Conservation (phyloP, 352 stramenopile genomes). For the Thraustotheca clavata region DNA sequence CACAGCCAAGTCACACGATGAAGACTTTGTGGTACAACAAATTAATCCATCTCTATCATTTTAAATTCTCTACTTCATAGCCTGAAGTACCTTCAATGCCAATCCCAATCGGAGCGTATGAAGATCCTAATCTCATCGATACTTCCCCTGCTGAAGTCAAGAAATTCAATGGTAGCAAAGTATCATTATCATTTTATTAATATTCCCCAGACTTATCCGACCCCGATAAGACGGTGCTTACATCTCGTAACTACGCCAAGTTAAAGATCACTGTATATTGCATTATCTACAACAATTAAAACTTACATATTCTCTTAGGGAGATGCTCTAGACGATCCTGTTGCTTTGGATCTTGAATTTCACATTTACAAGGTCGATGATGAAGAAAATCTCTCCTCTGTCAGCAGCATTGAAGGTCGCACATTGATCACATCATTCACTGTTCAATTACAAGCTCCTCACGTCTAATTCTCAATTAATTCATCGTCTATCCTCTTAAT, state of each 20-base stretch:
- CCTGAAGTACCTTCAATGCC: slow-evolving; percentile 37
- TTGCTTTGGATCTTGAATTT: background rate
- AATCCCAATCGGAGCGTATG: slow-evolving; percentile 62
- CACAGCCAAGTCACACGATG: background rate
- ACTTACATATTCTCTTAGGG: too few species aligned
- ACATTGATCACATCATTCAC: background rate
- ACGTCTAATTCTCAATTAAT: too few species aligned
- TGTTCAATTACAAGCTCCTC: background rate
- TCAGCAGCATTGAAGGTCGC: background rate
- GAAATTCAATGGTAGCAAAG: slow-evolving; percentile 51
- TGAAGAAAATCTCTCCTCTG: background rate
- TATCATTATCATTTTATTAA: too few species aligned
- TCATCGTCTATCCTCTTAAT: too few species aligned
- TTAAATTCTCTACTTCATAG: too few species aligned
- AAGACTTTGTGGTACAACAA: too few species aligned
- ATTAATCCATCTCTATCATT: too few species aligned
- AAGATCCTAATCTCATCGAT: slow-evolving; percentile 76
- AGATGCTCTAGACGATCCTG: background rate
- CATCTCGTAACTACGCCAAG: slow-evolving; percentile 39
- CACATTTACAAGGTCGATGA: slow-evolving; percentile 12
- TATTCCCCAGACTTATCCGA: background rate
- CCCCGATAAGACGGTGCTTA: background rate
- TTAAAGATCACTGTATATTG: slow-evolving; percentile 38
- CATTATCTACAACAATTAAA: too few species aligned
- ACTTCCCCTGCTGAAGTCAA: slow-evolving; percentile 28